Evolutionary conservation across 2,329 filamentous ascomycete species (phyloP).

Genomic region (Helicocarpus griseus): DNA sequence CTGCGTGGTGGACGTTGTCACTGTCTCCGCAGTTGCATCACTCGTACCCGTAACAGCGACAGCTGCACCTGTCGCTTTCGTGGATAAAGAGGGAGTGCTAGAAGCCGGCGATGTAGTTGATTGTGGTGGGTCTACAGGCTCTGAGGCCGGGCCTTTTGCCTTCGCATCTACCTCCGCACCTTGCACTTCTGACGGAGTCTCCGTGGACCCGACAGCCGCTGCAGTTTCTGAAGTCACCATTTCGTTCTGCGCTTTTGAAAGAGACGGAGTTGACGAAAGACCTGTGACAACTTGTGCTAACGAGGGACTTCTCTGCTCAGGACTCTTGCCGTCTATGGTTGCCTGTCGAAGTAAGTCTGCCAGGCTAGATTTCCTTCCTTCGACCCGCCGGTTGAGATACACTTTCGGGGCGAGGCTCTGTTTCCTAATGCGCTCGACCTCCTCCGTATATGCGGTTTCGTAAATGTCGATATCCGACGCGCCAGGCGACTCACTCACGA

Average conservation of each 20-base stretch:
- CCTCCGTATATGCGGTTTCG: conserved; percentile 74
- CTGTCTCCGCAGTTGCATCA: neutral
- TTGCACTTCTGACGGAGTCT: neutral
- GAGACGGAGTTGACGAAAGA: neutral
- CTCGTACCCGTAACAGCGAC: neutral
- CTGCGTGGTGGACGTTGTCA: neutral
- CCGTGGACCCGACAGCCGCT: neutral
- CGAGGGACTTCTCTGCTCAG: neutral
- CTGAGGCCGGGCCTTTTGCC: neutral
- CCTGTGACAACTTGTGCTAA: neutral
- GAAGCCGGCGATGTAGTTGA: neutral
- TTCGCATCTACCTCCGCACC: neutral
- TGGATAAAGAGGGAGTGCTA: neutral
- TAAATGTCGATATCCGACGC: conserved; percentile 82
- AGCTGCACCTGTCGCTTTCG: neutral
- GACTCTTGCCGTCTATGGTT: neutral
- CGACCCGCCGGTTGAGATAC: conserved; percentile 46
- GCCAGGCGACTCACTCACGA: conserved; percentile 62
- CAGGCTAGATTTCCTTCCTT: conserved; percentile 26
- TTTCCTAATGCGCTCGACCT: conserved; percentile 62
- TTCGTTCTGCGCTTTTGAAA: neutral
- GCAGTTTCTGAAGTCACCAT: neutral
- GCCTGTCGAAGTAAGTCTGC: conserved; percentile 22
- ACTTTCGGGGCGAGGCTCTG: conserved; percentile 42
- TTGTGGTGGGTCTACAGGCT: neutral